phyloP scores from a whole-genome alignment of 2,329 filamentous ascomycete genomes.

The Penicillium vulpinum region DNA sequence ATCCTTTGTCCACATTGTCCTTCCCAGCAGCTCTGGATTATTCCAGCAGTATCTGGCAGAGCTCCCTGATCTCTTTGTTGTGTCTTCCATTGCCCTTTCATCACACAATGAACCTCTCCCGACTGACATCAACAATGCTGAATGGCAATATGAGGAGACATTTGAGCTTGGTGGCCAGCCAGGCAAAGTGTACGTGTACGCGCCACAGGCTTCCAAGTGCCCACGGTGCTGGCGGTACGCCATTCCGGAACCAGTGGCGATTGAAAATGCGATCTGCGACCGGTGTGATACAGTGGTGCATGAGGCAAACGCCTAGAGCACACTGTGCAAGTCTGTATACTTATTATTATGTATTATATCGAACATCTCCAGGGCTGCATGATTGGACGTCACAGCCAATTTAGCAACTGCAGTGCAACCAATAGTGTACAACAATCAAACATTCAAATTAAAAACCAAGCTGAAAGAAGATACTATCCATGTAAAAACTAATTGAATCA shows the following conservation, averaged over 20 bases:
- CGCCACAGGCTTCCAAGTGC: conserved; percentile 68
- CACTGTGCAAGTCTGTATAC: conserved; percentile 7
- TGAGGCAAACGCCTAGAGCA: conserved; percentile 13
- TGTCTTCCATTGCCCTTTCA: conserved; percentile 62
- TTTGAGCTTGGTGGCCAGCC: conserved; percentile 40
- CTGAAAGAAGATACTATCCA: not conserved
- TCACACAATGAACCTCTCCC: conserved; percentile 31
- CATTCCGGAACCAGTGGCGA: conserved; percentile 49
- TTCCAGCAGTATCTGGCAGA: conserved; percentile 46
- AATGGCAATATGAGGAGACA: conserved; percentile 47
- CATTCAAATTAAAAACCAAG: not conserved
- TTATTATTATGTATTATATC: conserved; percentile 1
- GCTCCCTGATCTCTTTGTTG: conserved; percentile 66
- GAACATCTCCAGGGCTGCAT: not conserved
- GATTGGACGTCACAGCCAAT: not conserved
- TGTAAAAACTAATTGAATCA: no score
- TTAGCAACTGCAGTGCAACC: conserved; percentile 2
- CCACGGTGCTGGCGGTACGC: conserved; percentile 85
- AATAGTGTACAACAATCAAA: not conserved
- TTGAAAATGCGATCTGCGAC: conserved; percentile 65
- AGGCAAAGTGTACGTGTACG: conserved; percentile 44
- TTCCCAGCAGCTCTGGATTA: conserved; percentile 25
- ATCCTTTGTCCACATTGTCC: conserved; percentile 60
- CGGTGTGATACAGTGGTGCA: conserved; percentile 69
- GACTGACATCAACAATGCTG: conserved; percentile 29